Evolutionary conservation across 805 yeast species (phyloP), one percentile per base, ranked within the genome.

Genomic region (Myxozyma udenii): DNA sequence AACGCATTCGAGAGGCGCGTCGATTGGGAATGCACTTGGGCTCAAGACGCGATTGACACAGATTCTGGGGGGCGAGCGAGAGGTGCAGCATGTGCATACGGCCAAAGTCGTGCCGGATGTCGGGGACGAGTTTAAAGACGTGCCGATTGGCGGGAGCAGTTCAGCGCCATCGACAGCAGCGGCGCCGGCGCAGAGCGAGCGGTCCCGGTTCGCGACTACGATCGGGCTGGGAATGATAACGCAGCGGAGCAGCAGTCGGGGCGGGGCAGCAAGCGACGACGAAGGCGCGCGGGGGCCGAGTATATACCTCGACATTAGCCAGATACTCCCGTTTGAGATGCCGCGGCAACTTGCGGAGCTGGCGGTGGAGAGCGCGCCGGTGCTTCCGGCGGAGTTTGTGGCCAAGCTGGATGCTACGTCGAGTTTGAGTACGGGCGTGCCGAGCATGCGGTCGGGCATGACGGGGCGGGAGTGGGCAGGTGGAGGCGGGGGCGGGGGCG

Each of bases 321-420:
- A 62, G 12, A 61, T 60, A 12, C 62, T 72, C 23, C 79, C 81
- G 1, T 76, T 86, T 26, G 77, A 79, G 1, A 68, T 88, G 25
- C 97, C 97, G 1, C 81, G 83, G n/a, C 62, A 80, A 7, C 14
- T 14, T 9, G 14, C 33, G 14, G 33, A 28, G 14, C 12, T 9
- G 14, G 33, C 33, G 18, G 71, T 73, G 50, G 70, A 76, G 47
- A 83, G 75, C 62, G 87, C 83, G 64, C 96, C 97, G 0, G 71
- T 79, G 21, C 68, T 89, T 42, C 91, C 95, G 0, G 69, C 80
- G 19, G 80, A 79, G 16, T 73, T 88, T 11, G 69, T 84, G 50
- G 96, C 87, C 64, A 80, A 78, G 47, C 70, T 87, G 32, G 95
- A 85, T 59, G 86, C 58, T 2, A 51, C 58, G n/a, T 54, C 58